Evolutionary conservation across 2,329 filamentous ascomycete species (phyloP), one percentile per base, ranked within the genome.

Genomic region (Trichophyton verrucosum): DNA sequence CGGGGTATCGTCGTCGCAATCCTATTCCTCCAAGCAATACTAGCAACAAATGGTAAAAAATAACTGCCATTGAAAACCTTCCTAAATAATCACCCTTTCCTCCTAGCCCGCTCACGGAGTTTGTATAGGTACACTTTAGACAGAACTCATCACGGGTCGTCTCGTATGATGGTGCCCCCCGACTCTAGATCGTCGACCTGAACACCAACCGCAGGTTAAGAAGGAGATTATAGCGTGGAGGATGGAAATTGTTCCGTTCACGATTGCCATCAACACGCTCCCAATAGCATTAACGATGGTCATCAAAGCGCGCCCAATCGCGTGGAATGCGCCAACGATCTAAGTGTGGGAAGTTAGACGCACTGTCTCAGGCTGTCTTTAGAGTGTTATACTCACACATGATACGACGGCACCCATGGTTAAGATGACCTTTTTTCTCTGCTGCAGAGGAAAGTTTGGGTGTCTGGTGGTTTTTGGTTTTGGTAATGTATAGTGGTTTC

Each of bases 331-430:
- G 69, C 77, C 77, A 69, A 78, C 67, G 71, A 88, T 79, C 84
- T 87, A 65, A 11, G 20, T 44, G 13, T 8, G 7, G 8, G 24
- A 1, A 20, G 42, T 40, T 59, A 36, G 33, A n/a, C 49, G 36
- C 40, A 30, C 20, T 38, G 51, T 42, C n/a, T 51, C 33, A 47
- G 24, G 40, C 3, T 13, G 40, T 22, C 58, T 82, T 6, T 7
- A 30, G 8, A 27, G 17, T 1, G 42, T 20, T 15, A 15, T 49
- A 30, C 87, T 70, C 88, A 92, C 88, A 72, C 88, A 91, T 73
- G 88, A 91, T 66, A 90, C 80, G 70, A 94, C 85, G 75, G 86
- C 88, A 77, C 89, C 89, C 89, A 94, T 92, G 67, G 74, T 85
- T 49, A 24, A 13, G 33, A 40, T 57, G 17, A 2, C 27, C 6